Conservation (phyloP, 352 stramenopile genomes). For the Peronospora destructor region DNA sequence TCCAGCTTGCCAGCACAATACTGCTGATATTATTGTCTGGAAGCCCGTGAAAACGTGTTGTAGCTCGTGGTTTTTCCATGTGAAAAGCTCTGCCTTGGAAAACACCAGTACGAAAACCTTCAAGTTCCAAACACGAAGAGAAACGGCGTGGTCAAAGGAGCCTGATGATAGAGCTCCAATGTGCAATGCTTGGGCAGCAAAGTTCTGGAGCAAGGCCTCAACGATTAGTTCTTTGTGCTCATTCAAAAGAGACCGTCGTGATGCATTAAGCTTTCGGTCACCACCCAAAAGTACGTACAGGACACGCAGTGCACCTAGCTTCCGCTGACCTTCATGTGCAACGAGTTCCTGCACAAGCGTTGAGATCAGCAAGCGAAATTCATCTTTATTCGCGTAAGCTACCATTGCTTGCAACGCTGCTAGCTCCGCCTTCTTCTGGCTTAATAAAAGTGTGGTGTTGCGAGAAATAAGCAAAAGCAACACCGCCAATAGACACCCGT, state of each 20-base stretch:
- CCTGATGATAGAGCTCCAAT: background rate
- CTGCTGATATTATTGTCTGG: slow-evolving; percentile 39
- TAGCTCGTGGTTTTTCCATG: slow-evolving; percentile 68
- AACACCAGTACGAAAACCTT: slow-evolving; percentile 62
- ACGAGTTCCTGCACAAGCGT: slow-evolving; percentile 53
- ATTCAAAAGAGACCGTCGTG: slow-evolving; percentile 43
- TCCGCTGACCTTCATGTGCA: slow-evolving; percentile 29
- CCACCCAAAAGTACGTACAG: slow-evolving; percentile 48
- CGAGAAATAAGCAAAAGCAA: slow-evolving; percentile 26
- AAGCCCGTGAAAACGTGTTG: slow-evolving; percentile 64
- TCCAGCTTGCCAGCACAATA: slow-evolving; percentile 24
- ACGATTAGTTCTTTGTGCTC: slow-evolving; percentile 49
- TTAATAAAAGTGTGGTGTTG: background rate
- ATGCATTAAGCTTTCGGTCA: slow-evolving; percentile 51
- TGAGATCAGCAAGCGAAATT: slow-evolving; percentile 56
- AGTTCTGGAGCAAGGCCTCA: slow-evolving; percentile 38
- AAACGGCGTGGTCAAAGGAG: background rate
- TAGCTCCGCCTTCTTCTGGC: slow-evolving; percentile 11
- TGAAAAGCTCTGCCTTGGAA: slow-evolving; percentile 72
- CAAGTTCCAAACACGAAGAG: slow-evolving; percentile 43
- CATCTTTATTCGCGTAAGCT: slow-evolving; percentile 55
- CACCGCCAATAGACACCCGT: slow-evolving; percentile 54
- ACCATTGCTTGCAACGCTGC: slow-evolving; percentile 43
- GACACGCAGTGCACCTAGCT: slow-evolving; percentile 46
- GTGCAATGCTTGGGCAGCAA: slow-evolving; percentile 30